A percentile compares a stretch with the other conserved stretches of the same genome.
phyloP scores from a whole-genome alignment of 2,329 filamentous ascomycete genomes.

The Pestalotiopsis fici region DNA sequence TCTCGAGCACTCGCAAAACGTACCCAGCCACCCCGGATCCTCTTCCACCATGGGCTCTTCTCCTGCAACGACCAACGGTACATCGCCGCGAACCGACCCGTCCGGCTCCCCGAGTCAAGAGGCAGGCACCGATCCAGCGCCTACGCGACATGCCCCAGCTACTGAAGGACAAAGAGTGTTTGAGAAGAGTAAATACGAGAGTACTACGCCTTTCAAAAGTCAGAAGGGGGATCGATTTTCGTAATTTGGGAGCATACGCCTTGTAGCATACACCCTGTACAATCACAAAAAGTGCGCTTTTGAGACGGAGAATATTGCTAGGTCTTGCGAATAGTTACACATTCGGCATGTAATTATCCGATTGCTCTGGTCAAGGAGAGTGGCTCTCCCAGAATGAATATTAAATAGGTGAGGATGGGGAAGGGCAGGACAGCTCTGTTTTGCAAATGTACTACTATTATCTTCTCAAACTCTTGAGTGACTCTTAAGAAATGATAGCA shows the following conservation, averaged over 20 bases:
- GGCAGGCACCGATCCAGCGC: slow-evolving; percentile 77
- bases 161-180: slow-evolving; percentile 65
- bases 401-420: neutral
- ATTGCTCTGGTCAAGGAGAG: neutral
- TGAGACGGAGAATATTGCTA: neutral
- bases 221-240: slow-evolving; percentile 87
- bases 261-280: neutral
- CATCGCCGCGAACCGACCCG: slow-evolving; percentile 59
- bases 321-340: neutral
- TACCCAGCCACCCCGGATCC: slow-evolving; percentile 33
- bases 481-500: too few relatives aligned
- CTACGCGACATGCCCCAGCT: slow-evolving; percentile 77
- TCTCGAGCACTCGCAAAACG: slow-evolving; percentile 50
- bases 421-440: neutral
- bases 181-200: slow-evolving; percentile 92
- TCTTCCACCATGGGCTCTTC: slow-evolving; percentile 36
- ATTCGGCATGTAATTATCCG: neutral
- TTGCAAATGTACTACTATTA: too few relatives aligned
- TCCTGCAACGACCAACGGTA: slow-evolving; percentile 38
- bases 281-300: slow-evolving; percentile 6
- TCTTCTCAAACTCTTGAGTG: too few relatives aligned
- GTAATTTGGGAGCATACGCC: slow-evolving; percentile 27
- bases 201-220: slow-evolving; percentile 71
- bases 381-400: neutral
- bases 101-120: slow-evolving; percentile 70